Percentiles rank a stretch among this genome's conserved stretches.
Evolutionary conservation across 2,329 filamentous ascomycete genomes (phyloP).

Genomic region (Teratosphaeriaceae sp.): DNA sequence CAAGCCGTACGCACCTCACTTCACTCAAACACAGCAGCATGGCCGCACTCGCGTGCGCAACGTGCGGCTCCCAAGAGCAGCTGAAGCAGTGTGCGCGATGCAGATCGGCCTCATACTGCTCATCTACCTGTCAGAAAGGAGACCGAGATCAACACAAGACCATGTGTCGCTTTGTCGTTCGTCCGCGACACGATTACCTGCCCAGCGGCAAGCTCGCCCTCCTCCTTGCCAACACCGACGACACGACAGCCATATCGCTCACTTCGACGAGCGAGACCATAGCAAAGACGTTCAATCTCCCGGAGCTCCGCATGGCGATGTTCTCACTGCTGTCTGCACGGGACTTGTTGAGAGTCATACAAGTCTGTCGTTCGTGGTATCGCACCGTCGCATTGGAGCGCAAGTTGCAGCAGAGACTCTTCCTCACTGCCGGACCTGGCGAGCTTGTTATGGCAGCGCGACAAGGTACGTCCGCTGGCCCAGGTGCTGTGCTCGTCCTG

Average conservation of each 20-base stretch:
- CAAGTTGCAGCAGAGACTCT: conserved; percentile 7
- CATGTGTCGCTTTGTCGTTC: conserved; percentile 14
- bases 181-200: background rate
- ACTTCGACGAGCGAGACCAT: background rate
- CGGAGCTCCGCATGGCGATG: conserved; percentile 6
- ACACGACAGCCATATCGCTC: background rate
- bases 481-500: background rate
- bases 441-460: conserved; percentile 3
- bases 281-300: conserved; percentile 3
- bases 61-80: too few relatives aligned
- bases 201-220: background rate
- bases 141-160: conserved; percentile 35
- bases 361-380: conserved; percentile 8
- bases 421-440: conserved; percentile 6
- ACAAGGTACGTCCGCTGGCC: background rate
- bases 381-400: conserved; percentile 2
- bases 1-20: too few relatives aligned
- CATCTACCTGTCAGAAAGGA: too few relatives aligned
- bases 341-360: background rate
- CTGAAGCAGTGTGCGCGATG: conserved; percentile 9
- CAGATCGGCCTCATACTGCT: conserved; percentile 41
- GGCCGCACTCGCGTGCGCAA: too few relatives aligned
- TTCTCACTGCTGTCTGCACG: conserved; percentile 3
- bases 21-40: too few relatives aligned
- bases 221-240: background rate